Base-by-base conservation (phyloP, 768 basidiomycete genomes). In the Hortiboletus campestris region DNA sequence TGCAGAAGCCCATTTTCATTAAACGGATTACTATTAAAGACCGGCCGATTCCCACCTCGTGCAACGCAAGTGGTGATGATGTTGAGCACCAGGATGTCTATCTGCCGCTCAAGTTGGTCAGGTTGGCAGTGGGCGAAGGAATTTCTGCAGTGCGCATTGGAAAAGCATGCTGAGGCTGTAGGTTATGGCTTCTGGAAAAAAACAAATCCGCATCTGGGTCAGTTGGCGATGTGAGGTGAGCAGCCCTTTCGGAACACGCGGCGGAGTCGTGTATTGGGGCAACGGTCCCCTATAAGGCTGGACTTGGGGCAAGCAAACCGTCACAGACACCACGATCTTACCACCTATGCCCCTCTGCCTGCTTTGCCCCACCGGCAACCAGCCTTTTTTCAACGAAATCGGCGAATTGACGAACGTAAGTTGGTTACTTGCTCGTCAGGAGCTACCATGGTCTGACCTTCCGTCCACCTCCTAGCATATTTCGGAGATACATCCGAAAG, bases 251-350 rank as follows among this genome's bases (percentile, higher is more conserved):
- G 39, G 56, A 64, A 69, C 68, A 69, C 69, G 68, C 59, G 68
- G 68, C 52, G 58, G 54, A 61, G 68, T 69, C 68, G 68, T 69
- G 68, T 63, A 53, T 56, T 61, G 67, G 69, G 68, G 69, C 69
- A 54, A 50, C 53, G 58, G 66, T 62, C 60, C 64, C 64, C 62
- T 71, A 70, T 61, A 71, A 68, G 63, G 51, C 63, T 59, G 51
- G 49, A 39, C 59, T 54, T 53, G 59, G 59, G 57, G 41, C 31
- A 34, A 55, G 41, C 59, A 38, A 49, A 35, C 45, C 51, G 46
- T 49, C 51, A 55, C 56, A 48, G 41, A 59, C 43, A 53, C 57
- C 52, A 52, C 62, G 53, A 62, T 63, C 58, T 57, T 47, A 19
- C 50, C 51, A 49, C 32, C 55, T 39, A 71, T 70, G 65, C 62